phyloP scores from a whole-genome alignment of 2,329 filamentous ascomycete species.

The Fusarium dlaminii region DNA sequence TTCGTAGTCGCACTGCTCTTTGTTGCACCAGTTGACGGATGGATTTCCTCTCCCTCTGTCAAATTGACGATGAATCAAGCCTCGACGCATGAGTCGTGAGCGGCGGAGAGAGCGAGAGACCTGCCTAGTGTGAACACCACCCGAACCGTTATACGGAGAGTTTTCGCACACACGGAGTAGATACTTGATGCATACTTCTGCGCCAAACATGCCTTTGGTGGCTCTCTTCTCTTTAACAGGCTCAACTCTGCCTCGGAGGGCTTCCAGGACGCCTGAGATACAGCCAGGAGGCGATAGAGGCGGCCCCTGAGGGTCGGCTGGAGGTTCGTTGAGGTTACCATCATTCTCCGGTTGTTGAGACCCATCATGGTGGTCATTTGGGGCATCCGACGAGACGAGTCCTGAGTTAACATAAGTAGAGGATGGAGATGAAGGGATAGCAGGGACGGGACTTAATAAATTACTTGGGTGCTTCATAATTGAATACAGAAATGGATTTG shows the following conservation, averaged over 20 bases:
- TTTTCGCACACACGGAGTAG: not conserved
- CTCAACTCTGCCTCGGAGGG: not conserved
- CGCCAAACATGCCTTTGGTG: not conserved
- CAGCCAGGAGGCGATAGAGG: not conserved
- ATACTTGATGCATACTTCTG: not conserved
- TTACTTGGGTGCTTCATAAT: not conserved
- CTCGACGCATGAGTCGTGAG: conserved; percentile 16
- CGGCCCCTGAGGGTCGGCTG: not conserved
- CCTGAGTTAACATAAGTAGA: not conserved
- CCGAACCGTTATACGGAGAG: not conserved
- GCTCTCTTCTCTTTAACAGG: not conserved
- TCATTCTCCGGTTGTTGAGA: not conserved
- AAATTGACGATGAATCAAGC: conserved; percentile 29
- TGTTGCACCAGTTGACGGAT: conserved; percentile 26
- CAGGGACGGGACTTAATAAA: not conserved
- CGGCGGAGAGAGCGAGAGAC: conserved; percentile 19
- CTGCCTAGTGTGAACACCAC: not conserved
- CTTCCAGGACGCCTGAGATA: not conserved
- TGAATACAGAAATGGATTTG: not conserved
- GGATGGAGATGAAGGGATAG: not conserved
- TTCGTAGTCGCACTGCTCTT: conserved; percentile 23
- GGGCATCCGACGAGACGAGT: not conserved
- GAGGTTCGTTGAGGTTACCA: not conserved
- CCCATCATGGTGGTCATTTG: not conserved
- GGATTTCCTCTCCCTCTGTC: conserved; percentile 31